These are phyloP conservation scores for Dacryopinax primogenitus DNA, from an alignment of 768 basidiomycete species.

Conservation along the genomic window DNA sequence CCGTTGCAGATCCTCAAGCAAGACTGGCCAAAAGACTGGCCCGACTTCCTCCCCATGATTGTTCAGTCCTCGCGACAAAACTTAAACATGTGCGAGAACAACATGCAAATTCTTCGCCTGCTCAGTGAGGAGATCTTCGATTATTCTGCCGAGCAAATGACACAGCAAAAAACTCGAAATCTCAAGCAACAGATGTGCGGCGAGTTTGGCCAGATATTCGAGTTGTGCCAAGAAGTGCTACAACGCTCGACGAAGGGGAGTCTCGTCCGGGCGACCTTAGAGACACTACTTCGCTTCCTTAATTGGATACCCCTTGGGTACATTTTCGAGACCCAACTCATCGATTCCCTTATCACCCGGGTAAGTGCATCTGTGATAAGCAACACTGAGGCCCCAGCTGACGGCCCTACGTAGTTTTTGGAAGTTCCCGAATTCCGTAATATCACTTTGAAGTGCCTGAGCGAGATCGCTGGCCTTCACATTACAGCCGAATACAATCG, in stretches of 20 bases:
- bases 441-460: slow-evolving; percentile 88
- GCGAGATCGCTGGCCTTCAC: slow-evolving; percentile 88
- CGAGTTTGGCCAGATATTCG: slow-evolving; percentile 95
- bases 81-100: slow-evolving; percentile 95
- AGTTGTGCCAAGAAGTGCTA: slow-evolving; percentile 88
- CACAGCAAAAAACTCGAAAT: slow-evolving; percentile 91
- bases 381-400: not conserved
- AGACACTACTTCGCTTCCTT: slow-evolving; percentile 87
- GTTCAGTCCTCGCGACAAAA: slow-evolving; percentile 96
- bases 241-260: slow-evolving; percentile 95
- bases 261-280: slow-evolving; percentile 84
- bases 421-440: slow-evolving; percentile 96
- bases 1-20: slow-evolving; percentile 79
- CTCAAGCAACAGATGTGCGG: slow-evolving; percentile 97
- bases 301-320: slow-evolving; percentile 99
- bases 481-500: slow-evolving; percentile 95
- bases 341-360: slow-evolving; percentile 80
- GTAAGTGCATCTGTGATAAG: slow-evolving; percentile 38
- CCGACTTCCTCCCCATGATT: slow-evolving; percentile 90
- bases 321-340: slow-evolving; percentile 96
- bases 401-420: slow-evolving; percentile 54
- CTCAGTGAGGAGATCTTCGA: slow-evolving; percentile 99
- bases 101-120: slow-evolving; percentile 95
- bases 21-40: slow-evolving; percentile 99
- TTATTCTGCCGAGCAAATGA: slow-evolving; percentile 97